Evolutionary conservation across 208 protist genomes (phyloP).

Genomic region (Trypanosoma rangeli): DNA sequence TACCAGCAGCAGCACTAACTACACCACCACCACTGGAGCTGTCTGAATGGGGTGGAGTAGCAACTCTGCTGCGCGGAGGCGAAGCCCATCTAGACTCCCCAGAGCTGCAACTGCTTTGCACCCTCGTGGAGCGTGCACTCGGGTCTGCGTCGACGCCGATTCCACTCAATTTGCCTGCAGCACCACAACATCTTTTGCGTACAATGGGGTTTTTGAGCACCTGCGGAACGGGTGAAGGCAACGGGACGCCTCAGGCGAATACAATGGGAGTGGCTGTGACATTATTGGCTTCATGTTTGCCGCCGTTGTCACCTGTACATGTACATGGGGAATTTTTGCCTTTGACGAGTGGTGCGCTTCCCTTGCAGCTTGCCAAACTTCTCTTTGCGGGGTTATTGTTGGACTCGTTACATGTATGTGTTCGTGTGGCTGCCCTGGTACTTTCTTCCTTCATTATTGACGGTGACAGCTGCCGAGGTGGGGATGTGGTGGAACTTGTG

Average conservation of each 20-base stretch:
- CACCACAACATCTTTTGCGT: slow-evolving; percentile 20
- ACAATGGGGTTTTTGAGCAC: slow-evolving; percentile 24
- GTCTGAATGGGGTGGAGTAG: not conserved
- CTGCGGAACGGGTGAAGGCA: not conserved
- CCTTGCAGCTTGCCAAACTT: slow-evolving; percentile 73
- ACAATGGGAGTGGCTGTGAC: slow-evolving; percentile 26
- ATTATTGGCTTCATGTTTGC: slow-evolving; percentile 39
- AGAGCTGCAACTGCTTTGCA: slow-evolving; percentile 24
- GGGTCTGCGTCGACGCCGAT: not conserved
- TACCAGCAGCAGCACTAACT: not conserved
- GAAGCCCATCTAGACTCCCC: slow-evolving; percentile 11
- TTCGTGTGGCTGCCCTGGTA: slow-evolving; percentile 28
- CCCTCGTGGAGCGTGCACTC: slow-evolving; percentile 3
- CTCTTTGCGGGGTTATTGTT: slow-evolving; percentile 60
- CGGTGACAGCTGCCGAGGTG: not conserved
- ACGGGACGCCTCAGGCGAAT: slow-evolving; percentile 18
- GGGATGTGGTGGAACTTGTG: slow-evolving; percentile 29
- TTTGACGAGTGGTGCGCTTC: slow-evolving; percentile 26
- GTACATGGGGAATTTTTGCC: not conserved
- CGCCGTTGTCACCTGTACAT: slow-evolving; percentile 14
- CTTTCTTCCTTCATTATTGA: slow-evolving; percentile 7
- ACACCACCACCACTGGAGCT: not conserved
- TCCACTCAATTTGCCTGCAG: slow-evolving; percentile 19
- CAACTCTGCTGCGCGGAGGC: not conserved
- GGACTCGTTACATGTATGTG: slow-evolving; percentile 27